These are phyloP conservation scores for Boletus pseudo-olivaceus DNA, from an alignment of 768 basidiomycete species.

Conservation along the genomic window DNA sequence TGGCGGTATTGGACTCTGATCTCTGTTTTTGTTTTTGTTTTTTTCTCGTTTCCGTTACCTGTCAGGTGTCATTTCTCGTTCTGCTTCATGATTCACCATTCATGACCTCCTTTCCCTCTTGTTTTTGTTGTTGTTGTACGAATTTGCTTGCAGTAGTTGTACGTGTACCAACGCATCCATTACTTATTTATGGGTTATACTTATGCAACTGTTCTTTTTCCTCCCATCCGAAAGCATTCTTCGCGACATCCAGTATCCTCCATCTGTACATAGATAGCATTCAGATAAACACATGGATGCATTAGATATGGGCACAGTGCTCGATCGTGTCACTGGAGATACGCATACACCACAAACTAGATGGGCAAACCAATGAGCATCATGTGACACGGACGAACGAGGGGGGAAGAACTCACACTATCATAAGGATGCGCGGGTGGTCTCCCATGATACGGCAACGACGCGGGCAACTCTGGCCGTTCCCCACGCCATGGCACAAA, in stretches of 20 bases:
- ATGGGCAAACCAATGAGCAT: not conserved
- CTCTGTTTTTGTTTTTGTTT: not conserved
- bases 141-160: not conserved
- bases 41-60: not conserved
- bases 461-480: conserved; percentile 58
- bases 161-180: not conserved
- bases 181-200: conserved; percentile 22
- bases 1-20: conserved; percentile 54
- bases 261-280: conserved; percentile 9
- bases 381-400: not conserved
- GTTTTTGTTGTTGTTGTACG: conserved; percentile 14
- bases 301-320: not conserved
- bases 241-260: not conserved
- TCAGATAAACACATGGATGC: conserved; percentile 18
- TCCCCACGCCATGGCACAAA: conserved; percentile 39
- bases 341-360: conserved; percentile 43
- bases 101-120: not conserved
- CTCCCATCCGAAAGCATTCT: not conserved
- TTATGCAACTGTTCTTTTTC: conserved; percentile 10
- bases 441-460: conserved; percentile 54
- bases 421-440: conserved; percentile 56
- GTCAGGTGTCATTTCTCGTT: not conserved
- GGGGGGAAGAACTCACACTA: conserved; percentile 31
- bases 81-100: not conserved
- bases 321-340: conserved; percentile 17